Conservation (phyloP, 257 asterid genomes). For the Capsicum pubescens region DNA sequence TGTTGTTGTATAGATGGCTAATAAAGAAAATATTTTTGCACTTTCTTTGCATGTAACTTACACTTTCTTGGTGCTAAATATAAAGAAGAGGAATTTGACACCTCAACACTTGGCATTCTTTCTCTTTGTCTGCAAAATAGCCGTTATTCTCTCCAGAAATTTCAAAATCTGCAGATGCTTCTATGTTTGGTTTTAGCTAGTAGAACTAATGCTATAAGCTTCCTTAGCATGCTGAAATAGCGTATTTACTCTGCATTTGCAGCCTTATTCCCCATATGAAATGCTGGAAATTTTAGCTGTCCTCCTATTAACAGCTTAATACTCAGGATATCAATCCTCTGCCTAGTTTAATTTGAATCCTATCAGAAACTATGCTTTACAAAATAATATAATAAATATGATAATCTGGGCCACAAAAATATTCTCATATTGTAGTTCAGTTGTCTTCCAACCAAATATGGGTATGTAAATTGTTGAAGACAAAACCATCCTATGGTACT, state of each 20-base stretch:
- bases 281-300: background rate
- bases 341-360: background rate
- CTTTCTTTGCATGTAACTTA: background rate
- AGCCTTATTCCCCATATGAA: background rate
- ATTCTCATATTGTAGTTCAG: background rate
- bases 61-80: background rate
- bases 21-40: background rate
- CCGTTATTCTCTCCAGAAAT: background rate
- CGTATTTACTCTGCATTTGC: background rate
- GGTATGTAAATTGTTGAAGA: background rate
- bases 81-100: background rate
- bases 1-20: background rate
- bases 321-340: background rate
- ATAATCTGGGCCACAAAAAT: background rate
- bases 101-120: background rate
- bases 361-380: background rate
- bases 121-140: background rate
- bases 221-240: background rate
- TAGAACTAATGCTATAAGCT: background rate
- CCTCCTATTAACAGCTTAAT: background rate
- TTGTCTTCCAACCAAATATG: background rate
- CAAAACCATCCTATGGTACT: background rate
- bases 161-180: background rate
- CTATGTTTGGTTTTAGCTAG: background rate
- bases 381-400: background rate